Conservation (phyloP, 208 protist genomes). For the Vickermania spadyakhi region DNA sequence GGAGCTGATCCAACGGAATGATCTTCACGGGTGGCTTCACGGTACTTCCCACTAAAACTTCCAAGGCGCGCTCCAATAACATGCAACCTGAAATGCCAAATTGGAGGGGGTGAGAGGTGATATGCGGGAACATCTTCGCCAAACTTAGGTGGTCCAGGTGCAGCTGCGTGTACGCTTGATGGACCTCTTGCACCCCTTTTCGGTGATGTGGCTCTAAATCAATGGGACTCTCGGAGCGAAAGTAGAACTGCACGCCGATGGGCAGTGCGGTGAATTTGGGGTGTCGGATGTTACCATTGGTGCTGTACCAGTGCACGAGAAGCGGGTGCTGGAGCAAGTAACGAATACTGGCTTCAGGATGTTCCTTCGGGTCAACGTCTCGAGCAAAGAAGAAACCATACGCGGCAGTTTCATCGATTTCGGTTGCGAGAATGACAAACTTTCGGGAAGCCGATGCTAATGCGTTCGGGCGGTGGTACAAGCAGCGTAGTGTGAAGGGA, state of each 20-base stretch:
- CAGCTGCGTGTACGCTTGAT: not conserved
- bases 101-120: not conserved
- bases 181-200: not conserved
- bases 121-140: not conserved
- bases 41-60: not conserved
- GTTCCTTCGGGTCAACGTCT: not conserved
- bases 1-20: not conserved
- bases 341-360: not conserved
- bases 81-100: not conserved
- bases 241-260: not conserved
- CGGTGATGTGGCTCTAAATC: not conserved
- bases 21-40: not conserved
- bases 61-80: not conserved
- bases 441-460: not conserved
- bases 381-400: not conserved
- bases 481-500: not conserved
- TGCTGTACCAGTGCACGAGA: not conserved
- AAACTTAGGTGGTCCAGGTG: not conserved
- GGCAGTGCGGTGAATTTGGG: not conserved
- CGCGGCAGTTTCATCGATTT: not conserved
- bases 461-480: not conserved
- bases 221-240: not conserved
- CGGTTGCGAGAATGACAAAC: not conserved
- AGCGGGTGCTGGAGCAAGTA: not conserved
- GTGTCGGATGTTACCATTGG: not conserved